Conservation (phyloP, 257 asterid genomes). For the Hygrophila difformis region DNA sequence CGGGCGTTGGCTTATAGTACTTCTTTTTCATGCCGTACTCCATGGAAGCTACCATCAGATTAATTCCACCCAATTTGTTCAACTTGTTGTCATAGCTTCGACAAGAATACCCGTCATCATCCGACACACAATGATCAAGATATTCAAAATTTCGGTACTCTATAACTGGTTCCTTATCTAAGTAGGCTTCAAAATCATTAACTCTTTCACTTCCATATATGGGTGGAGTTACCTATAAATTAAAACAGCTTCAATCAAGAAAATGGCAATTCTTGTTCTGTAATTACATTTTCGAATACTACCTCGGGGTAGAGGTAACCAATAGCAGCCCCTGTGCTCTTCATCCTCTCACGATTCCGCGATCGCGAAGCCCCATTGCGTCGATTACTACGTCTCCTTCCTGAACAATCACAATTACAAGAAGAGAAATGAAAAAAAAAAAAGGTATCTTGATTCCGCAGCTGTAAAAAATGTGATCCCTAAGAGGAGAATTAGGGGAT, state of each 20-base stretch:
- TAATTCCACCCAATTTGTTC: constrained; percentile 64
- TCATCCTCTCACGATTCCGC: constrained; percentile 21
- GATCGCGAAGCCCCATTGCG: constrained; percentile 40
- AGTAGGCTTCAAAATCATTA: constrained; percentile 32
- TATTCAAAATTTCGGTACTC: constrained; percentile 33
- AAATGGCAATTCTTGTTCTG: no score
- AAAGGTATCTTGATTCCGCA: no score
- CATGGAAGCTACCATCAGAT: constrained; percentile 75
- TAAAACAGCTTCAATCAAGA: constrained; percentile 3
- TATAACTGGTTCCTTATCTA: constrained; percentile 42
- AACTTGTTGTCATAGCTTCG: constrained; percentile 39
- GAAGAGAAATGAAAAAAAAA: not conserved
- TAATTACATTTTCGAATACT: no score
- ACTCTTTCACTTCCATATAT: constrained; percentile 19
- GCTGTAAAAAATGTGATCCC: no score
- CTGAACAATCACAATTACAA: constrained; percentile 24
- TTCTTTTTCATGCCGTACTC: constrained; percentile 51
- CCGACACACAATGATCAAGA: constrained; percentile 42
- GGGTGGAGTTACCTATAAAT: constrained; percentile 37
- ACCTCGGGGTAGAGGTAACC: constrained; percentile 68
- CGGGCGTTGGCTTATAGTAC: constrained; percentile 23
- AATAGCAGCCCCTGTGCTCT: constrained; percentile 34
- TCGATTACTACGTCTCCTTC: constrained; percentile 32
- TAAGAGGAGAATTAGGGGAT: no score
- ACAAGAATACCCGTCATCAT: constrained; percentile 24